Conservation (phyloP, 2,329 filamentous ascomycete species). For the Venturia nashicola region DNA sequence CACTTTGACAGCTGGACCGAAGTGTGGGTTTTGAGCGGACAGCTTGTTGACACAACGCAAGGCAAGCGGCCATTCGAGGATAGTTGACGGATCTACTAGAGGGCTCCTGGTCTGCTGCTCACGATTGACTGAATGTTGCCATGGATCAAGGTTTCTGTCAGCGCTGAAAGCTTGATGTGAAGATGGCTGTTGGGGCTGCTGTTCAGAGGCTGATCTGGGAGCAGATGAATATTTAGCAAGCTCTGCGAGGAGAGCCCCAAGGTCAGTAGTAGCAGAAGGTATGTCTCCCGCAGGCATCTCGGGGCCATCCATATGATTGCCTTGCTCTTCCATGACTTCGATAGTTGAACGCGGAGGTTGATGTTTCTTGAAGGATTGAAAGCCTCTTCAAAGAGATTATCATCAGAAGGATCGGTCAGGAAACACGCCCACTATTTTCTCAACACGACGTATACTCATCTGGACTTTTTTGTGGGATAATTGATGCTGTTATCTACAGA, state of each 20-base stretch:
- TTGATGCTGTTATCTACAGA: not conserved
- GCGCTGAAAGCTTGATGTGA: not conserved
- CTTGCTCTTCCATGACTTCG: constrained; percentile 1
- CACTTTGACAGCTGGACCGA: constrained; percentile 16
- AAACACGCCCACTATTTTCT: not conserved
- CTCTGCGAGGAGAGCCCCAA: constrained; percentile 3
- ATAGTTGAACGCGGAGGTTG: not conserved
- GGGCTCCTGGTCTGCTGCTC: constrained; percentile 1
- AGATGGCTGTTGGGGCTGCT: not conserved
- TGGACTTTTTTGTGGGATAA: not conserved
- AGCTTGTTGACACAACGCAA: constrained; percentile 28
- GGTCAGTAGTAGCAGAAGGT: not conserved
- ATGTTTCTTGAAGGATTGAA: not conserved
- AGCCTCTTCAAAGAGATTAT: not conserved
- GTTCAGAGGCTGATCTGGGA: not conserved
- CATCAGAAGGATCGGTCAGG: not conserved
- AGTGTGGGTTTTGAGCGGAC: constrained; percentile 30
- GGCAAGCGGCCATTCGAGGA: constrained; percentile 35
- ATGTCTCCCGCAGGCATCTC: not conserved
- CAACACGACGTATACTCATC: not conserved
- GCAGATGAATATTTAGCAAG: constrained; percentile 7
- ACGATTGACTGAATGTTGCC: not conserved
- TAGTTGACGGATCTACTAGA: constrained; percentile 32
- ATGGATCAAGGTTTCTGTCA: not conserved
- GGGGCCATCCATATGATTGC: not conserved